phyloP scores from a whole-genome alignment of 2,329 filamentous ascomycete genomes.

The Neoscytalidium dimidiatum region DNA sequence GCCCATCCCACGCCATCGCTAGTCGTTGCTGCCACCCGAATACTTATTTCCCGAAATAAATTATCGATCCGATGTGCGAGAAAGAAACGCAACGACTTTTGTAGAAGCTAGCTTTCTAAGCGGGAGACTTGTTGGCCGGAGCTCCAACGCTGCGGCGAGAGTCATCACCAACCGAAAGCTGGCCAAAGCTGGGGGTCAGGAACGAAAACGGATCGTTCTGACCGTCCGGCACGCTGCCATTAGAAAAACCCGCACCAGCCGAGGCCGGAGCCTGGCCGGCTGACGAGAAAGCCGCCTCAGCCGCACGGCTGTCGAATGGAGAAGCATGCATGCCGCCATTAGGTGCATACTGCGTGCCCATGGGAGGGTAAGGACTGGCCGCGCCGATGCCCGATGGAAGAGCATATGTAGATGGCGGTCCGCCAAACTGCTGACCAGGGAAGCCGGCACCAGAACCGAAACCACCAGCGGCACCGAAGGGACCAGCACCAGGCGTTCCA shows the following conservation, averaged over 20 bases:
- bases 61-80: constrained; percentile 22
- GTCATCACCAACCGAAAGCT: constrained; percentile 68
- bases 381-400: constrained; percentile 83
- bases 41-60: constrained; percentile 18
- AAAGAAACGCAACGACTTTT: constrained; percentile 20
- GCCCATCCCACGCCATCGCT: constrained; percentile 21
- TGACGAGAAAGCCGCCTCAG: constrained; percentile 91
- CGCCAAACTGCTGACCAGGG: constrained; percentile 78
- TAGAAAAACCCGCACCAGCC: constrained; percentile 66
- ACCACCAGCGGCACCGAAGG: constrained; percentile 67
- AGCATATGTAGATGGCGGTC: constrained; percentile 84
- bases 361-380: constrained; percentile 75
- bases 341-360: constrained; percentile 80
- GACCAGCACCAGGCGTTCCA: constrained; percentile 69
- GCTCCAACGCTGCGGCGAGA: constrained; percentile 45
- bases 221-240: constrained; percentile 66
- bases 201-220: constrained; percentile 80
- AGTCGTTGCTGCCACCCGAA: constrained; percentile 22
- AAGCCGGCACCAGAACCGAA: constrained; percentile 63
- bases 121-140: constrained; percentile 41
- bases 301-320: constrained; percentile 89
- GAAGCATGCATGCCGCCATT: constrained; percentile 78
- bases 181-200: constrained; percentile 71
- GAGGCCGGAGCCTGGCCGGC: constrained; percentile 80
- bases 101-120: constrained; percentile 28